Evolutionary conservation across 2,329 filamentous ascomycete genomes (phyloP).

Genomic region (Xylariomycetidae sp.): DNA sequence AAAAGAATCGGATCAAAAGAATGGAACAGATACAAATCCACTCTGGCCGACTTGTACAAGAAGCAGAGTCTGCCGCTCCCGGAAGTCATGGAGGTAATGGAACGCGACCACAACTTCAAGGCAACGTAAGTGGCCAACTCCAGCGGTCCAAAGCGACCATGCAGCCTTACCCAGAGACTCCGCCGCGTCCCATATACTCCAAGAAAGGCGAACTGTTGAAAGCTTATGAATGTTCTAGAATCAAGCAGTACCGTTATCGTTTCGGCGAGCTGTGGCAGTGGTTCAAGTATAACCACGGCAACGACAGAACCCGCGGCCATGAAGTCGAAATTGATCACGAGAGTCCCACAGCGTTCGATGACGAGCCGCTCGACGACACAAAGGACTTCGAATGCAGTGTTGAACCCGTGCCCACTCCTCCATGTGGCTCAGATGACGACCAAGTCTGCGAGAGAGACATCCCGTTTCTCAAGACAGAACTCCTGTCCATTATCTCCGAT

Average conservation of each 20-base stretch:
- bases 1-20: neutral
- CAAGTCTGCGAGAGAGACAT: neutral
- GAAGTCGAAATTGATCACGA: too few relatives aligned
- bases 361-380: too few relatives aligned
- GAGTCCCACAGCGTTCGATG: too few relatives aligned
- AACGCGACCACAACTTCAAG: slow-evolving; percentile 2
- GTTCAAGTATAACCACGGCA: neutral
- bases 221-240: neutral
- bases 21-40: slow-evolving; percentile 4
- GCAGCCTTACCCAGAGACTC: neutral
- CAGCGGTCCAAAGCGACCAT: too few relatives aligned
- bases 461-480: neutral
- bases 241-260: neutral
- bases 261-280: neutral
- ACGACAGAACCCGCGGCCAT: neutral
- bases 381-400: too few relatives aligned
- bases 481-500: too few relatives aligned
- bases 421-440: neutral
- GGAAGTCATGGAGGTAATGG: slow-evolving; percentile 9
- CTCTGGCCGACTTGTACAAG: slow-evolving; percentile 6
- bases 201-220: neutral
- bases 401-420: too few relatives aligned
- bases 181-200: neutral
- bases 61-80: slow-evolving; percentile 3
- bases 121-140: slow-evolving; percentile 10